Base-by-base conservation (phyloP, 179 eudicot genomes). In the Silene noctiflora region DNA sequence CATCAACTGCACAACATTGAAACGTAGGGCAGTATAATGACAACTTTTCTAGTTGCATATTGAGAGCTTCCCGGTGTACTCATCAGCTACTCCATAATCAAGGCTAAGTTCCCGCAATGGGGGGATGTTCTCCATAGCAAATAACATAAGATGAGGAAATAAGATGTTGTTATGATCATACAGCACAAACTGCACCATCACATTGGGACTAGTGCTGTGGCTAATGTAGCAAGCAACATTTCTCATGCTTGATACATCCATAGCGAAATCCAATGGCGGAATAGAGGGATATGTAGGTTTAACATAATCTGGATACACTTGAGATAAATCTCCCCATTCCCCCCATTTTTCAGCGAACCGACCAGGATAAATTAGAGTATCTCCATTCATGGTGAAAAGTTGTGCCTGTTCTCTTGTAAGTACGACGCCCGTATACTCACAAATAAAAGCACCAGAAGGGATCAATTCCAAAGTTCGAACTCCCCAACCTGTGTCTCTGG, bases 211-310 rank as follows among this genome's bases (percentile, higher is more conserved):
- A 9, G 85, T 78, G 80, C 96, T 94, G 77, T 94, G 92, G 85
- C 97, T 92, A 31, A 94, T 85, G 77, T 94, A 94, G 81, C 98
- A 94, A 72, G 97, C 97, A 69, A 89, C 92, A 81, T 94, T 94
- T 80, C 97, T 90, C 93, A 90, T 60, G 48, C 86, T 87, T 12
- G 97, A 94, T 27, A 92, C 94, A 82, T 92, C 97, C 85, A 90
- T 83, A 2, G 96, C 96, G 78, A 88, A 89, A 84, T 91, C 97
- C 79, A 93, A 69, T 21, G 94, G 93, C 66, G 99, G 95, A 62
- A 86, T 71, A 5, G 87, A 85, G 12, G 99, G 97, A 77, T 86
- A 77, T 6, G 87, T 53, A 4, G 99, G 99, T 48, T 70, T 81
- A 74, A 84, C 85, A 85, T 89, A 93, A 25, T 88, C 93, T 0